phyloP scores from a whole-genome alignment of 306 rosid genomes.

The Acacia acuminata region DNA sequence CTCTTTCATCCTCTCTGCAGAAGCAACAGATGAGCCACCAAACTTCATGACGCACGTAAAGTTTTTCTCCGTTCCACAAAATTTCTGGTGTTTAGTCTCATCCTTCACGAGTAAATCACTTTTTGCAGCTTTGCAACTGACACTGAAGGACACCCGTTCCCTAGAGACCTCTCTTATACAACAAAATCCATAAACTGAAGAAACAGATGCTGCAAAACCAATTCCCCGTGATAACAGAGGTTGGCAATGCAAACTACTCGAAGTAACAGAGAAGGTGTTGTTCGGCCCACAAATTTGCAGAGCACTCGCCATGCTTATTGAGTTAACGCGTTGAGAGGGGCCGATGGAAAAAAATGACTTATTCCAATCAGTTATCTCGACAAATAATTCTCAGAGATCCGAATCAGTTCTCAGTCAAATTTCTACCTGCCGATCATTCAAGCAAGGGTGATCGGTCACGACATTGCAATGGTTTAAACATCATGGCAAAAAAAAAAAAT shows the following conservation, averaged over 20 bases:
- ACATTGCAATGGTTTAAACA: not conserved
- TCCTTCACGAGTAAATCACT: conserved; percentile 47
- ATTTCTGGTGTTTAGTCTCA: conserved; percentile 29
- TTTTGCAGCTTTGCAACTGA: conserved; percentile 43
- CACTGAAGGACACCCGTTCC: conserved; percentile 35
- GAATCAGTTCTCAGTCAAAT: not conserved
- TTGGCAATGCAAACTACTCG: conserved; percentile 27
- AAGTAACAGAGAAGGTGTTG: conserved; percentile 22
- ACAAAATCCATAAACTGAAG: conserved; percentile 28
- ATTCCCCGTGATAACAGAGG: conserved; percentile 28
- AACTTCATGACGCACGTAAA: conserved; percentile 84
- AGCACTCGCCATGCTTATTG: conserved; percentile 49
- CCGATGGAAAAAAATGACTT: not conserved
- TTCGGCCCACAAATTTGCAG: conserved; percentile 52
- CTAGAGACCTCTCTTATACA: conserved; percentile 18
- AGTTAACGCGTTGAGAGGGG: not conserved
- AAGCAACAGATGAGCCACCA: conserved; percentile 90
- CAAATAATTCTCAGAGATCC: conserved; percentile 39
- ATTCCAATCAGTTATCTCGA: conserved; percentile 41
- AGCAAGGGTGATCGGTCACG: not conserved
- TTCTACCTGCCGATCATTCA: conserved; percentile 31
- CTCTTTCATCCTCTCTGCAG: conserved; percentile 81
- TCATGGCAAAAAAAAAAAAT: not conserved
- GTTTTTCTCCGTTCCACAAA: conserved; percentile 45
- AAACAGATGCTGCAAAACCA: conserved; percentile 33